Conservation (phyloP, 2,329 filamentous ascomycete genomes). For the Aspergillus sp. region DNA sequence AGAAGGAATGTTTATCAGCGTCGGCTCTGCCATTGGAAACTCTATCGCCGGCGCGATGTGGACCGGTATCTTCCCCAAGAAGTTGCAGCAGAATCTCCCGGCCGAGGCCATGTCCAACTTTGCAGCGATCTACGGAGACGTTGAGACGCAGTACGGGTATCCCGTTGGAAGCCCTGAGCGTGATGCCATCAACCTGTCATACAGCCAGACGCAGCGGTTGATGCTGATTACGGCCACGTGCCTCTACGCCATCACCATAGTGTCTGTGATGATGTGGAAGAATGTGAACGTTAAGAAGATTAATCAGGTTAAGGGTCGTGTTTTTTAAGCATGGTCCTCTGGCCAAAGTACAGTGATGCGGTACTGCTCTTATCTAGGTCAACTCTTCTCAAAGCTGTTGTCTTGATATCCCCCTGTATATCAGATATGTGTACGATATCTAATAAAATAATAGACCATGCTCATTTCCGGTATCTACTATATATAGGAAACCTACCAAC, state of each 20-base stretch:
- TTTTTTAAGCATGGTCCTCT: background rate
- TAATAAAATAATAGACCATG: no score
- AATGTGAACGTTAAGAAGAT: slow-evolving; percentile 39
- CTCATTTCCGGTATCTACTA: no score
- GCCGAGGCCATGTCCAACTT: slow-evolving; percentile 37
- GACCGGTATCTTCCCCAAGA: slow-evolving; percentile 54
- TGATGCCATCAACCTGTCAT: slow-evolving; percentile 38
- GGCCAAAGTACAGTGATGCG: no score
- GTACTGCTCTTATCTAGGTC: background rate
- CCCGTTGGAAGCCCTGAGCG: slow-evolving; percentile 31
- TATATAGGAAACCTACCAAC: no score
- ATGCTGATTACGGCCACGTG: slow-evolving; percentile 35
- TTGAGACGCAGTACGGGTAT: slow-evolving; percentile 26
- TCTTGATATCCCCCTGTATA: no score
- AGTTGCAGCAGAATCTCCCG: background rate
- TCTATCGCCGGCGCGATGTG: slow-evolving; percentile 51
- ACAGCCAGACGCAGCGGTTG: slow-evolving; percentile 34
- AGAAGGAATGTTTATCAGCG: slow-evolving; percentile 33
- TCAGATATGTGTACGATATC: no score
- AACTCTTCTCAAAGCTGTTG: background rate
- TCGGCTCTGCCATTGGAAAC: slow-evolving; percentile 38
- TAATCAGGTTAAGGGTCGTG: slow-evolving; percentile 5
- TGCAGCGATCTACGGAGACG: slow-evolving; percentile 27
- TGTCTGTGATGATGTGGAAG: slow-evolving; percentile 37
- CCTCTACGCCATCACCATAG: slow-evolving; percentile 28